phyloP scores from a whole-genome alignment of 306 rosid genomes.

The Fagus sylvatica region DNA sequence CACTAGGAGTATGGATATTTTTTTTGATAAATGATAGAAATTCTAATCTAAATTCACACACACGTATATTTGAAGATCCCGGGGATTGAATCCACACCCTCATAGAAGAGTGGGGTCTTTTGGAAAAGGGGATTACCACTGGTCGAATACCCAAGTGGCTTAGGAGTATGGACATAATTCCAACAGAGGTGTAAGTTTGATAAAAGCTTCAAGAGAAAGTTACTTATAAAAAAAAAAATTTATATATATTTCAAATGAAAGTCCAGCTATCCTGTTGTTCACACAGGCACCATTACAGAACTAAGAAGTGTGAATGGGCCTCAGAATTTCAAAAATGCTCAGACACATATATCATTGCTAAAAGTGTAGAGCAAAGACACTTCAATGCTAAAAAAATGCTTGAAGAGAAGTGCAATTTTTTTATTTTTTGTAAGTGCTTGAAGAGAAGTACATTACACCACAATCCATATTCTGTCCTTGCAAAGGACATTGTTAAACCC shows the following conservation, averaged over 20 bases:
- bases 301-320: neutral
- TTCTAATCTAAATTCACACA: no score
- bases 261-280: neutral
- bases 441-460: neutral
- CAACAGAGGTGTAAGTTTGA: constrained; percentile 13
- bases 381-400: neutral
- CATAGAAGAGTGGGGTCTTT: no score
- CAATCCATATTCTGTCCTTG: neutral
- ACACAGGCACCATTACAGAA: neutral
- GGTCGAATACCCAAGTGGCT: no score
- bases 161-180: constrained; percentile 7
- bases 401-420: neutral
- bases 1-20: no score
- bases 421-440: no score
- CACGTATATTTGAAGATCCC: no score
- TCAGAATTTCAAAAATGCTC: neutral
- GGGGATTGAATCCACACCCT: no score
- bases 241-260: no score
- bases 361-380: neutral
- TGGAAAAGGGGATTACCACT: no score
- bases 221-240: no score
- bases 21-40: no score
- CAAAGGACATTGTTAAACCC: no score
- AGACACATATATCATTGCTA: neutral
- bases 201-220: neutral